Evolutionary conservation across 768 basidiomycete genomes (phyloP).

Genomic region (Trametes maxima): DNA sequence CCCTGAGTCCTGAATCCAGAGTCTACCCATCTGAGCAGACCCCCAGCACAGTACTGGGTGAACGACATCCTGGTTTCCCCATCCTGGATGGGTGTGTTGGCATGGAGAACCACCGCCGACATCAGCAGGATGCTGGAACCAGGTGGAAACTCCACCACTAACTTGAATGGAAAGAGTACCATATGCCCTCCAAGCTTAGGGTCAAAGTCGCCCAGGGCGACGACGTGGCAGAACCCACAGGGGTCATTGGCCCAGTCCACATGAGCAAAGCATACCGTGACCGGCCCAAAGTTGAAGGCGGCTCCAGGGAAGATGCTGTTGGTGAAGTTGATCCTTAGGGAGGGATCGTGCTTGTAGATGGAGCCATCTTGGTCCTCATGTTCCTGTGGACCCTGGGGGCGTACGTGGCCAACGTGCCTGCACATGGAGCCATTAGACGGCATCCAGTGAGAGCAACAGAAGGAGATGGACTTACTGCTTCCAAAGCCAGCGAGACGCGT

Average conservation of each 20-base stretch:
- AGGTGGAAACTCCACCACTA: constrained; percentile 21
- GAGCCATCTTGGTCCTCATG: background rate
- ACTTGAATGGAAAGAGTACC: constrained; percentile 12
- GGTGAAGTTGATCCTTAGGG: background rate
- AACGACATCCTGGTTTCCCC: constrained; percentile 15
- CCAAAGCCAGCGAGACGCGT: background rate
- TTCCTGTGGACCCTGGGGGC: constrained; percentile 7
- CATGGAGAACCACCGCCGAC: constrained; percentile 15
- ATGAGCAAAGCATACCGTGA: background rate
- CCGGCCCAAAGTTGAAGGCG: constrained; percentile 22
- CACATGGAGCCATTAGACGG: background rate
- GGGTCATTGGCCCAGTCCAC: constrained; percentile 3
- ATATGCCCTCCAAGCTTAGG: constrained; percentile 15
- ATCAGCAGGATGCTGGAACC: constrained; percentile 21
- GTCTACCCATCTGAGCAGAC: constrained; percentile 17
- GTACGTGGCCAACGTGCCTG: constrained; percentile 8
- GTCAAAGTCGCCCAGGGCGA: constrained; percentile 17
- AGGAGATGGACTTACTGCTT: background rate
- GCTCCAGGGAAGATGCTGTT: constrained; percentile 15
- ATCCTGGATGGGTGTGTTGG: constrained; percentile 16
- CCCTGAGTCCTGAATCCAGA: constrained; percentile 3
- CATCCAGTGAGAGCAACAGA: too few species aligned
- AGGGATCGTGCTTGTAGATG: background rate
- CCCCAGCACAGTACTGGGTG: constrained; percentile 25
- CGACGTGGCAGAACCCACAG: constrained; percentile 12